A percentile compares a stretch with the other conserved stretches of the same genome.
Conservation (phyloP, 805 yeast species). For the Wickerhamomyces subpelliculosus region DNA sequence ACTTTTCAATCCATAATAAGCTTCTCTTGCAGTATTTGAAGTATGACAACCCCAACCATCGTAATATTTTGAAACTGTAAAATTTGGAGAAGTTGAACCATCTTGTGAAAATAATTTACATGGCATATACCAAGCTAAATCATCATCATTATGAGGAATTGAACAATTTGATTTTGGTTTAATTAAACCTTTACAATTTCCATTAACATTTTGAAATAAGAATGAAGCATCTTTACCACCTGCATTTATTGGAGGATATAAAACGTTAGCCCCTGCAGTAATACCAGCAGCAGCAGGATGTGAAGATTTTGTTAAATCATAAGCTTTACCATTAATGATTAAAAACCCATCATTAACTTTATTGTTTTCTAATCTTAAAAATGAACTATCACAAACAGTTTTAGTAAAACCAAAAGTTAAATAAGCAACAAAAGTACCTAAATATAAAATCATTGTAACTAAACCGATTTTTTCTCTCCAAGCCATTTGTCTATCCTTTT, state of each 20-base stretch:
- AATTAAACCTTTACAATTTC: conserved; percentile 77
- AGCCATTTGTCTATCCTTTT: conserved; percentile 81
- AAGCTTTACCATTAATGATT: conserved; percentile 78
- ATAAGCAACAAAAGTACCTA: conserved; percentile 77
- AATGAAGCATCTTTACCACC: conserved; percentile 85
- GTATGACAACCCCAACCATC: conserved; percentile 93
- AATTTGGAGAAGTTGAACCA: conserved; percentile 64
- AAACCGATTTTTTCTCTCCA: conserved; percentile 96
- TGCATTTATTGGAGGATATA: conserved; percentile 81
- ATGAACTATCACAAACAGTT: conserved; percentile 57
- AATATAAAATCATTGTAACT: conserved; percentile 60
- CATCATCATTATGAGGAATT: conserved; percentile 61
- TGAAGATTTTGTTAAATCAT: conserved; percentile 56
- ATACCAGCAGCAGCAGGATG: conserved; percentile 87
- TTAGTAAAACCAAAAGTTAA: conserved; percentile 86
- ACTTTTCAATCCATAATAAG: conserved; percentile 53
- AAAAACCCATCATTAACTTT: conserved; percentile 55
- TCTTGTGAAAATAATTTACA: conserved; percentile 66
- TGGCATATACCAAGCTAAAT: conserved; percentile 94
- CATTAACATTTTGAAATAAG: conserved; percentile 86
- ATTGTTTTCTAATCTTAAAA: conserved; percentile 47
- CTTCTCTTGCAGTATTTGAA: conserved; percentile 54
- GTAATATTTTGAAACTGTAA: conserved; percentile 51
- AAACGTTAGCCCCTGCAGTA: conserved; percentile 56
- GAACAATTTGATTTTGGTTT: conserved; percentile 59